Evolutionary conservation across 2,329 filamentous ascomycete genomes (phyloP), one percentile per base, ranked within the genome.

Genomic region (Hawksworthiomyces lignivorus): DNA sequence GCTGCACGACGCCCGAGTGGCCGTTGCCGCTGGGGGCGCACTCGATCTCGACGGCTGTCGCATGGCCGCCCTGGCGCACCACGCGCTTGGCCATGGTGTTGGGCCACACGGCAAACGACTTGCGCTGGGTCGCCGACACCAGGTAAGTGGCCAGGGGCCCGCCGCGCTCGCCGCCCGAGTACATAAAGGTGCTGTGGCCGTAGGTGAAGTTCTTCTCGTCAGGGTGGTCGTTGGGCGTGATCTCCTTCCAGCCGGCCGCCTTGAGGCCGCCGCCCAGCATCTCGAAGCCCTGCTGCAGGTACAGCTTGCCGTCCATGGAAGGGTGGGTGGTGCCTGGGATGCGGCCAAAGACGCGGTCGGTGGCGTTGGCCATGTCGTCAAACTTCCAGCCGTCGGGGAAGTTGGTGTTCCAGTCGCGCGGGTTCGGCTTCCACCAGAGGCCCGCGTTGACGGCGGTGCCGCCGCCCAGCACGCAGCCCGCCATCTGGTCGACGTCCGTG

Each of bases 301-400:
- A 86, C 20, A 75, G 67, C 55, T 78, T 68, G 35, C 77, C 77
- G 53, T 88, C 82, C 51, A 67, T 64, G 1, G 81, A 86, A 1
- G 84, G 82, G 33, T 66, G 64, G 34, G 74, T 75, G 0, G 80
- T 86, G 24, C 82, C 82, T 0, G 81, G 81, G 47, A 86, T 87
- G n/a, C 81, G 73, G 27, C 67, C 63, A 56, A 86, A 87, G 7
- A 82, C 75, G 31, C 76, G 72, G 21, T 72, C 61, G 6, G 79
- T 75, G 2, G 82, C 75, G 19, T 63, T 56, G 46, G 64, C 62
- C 56, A 87, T 72, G 50, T 87, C 80, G 6, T 62, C 56, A 15
- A 76, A 69, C 59, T 82, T 79, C 84, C 84, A 88, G 22, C 82
- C 83, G 2, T 63, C 49, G 1, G 84, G 84, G 64, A 84, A 88